phyloP scores from a whole-genome alignment of 179 eudicot species.

The Silene coronaria region DNA sequence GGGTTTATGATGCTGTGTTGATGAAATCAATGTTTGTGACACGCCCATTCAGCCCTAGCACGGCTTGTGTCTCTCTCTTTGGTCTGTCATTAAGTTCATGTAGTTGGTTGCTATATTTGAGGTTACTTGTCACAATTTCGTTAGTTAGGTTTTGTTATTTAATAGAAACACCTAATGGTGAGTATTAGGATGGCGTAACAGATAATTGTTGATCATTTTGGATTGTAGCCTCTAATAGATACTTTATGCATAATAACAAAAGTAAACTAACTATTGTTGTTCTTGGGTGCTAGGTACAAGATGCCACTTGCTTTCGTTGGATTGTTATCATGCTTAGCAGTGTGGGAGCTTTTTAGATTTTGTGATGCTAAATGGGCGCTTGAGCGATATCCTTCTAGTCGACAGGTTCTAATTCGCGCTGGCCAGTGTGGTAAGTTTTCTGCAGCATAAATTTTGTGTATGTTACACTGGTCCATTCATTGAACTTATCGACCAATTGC shows the following conservation, averaged over 20 bases:
- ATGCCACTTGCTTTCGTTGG: constrained; percentile 85
- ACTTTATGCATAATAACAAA: not conserved
- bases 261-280: not conserved
- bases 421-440: constrained; percentile 69
- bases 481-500: not conserved
- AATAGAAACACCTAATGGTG: not conserved
- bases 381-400: constrained; percentile 43
- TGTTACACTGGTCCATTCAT: not conserved
- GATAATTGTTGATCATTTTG: not conserved
- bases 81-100: not conserved
- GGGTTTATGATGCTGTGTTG: too few relatives aligned
- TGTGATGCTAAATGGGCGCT: constrained; percentile 60
- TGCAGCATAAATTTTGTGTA: not conserved
- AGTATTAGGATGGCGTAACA: not conserved
- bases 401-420: constrained; percentile 44
- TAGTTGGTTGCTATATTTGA: not conserved
- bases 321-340: constrained; percentile 58
- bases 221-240: not conserved
- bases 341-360: constrained; percentile 68
- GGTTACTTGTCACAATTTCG: not conserved
- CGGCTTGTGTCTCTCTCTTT: not conserved
- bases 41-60: too few relatives aligned
- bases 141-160: not conserved
- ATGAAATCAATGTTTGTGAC: too few relatives aligned
- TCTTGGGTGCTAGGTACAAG: constrained; percentile 54